Evolutionary conservation across 192 early-diverging fungal species (phyloP).

Genomic region (Glomus cerebriforme): DNA sequence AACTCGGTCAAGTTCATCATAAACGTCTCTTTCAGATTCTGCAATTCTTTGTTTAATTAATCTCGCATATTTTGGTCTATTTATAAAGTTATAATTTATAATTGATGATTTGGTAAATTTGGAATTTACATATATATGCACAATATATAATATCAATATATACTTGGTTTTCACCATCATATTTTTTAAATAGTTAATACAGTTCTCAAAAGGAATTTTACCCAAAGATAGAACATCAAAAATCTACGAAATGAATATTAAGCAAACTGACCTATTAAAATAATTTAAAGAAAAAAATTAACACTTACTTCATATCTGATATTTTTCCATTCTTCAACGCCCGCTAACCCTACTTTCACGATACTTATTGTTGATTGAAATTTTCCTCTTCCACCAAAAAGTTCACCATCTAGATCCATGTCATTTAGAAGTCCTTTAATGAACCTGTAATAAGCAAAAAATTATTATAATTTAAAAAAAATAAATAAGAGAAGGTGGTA

Average conservation of each 20-base stretch:
- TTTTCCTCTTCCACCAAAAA: conserved; percentile 63
- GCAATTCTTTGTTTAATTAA: conserved; percentile 55
- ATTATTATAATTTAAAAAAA: too few species aligned
- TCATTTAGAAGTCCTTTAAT: conserved; percentile 63
- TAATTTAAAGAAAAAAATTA: neutral
- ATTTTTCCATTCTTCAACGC: conserved; percentile 50
- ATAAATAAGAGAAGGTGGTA: too few species aligned
- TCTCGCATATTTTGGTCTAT: conserved; percentile 39
- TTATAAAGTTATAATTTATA: neutral
- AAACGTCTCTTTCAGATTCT: conserved; percentile 44
- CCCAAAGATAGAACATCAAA: conserved; percentile 59
- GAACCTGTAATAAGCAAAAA: conserved; percentile 55
- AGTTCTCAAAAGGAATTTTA: neutral
- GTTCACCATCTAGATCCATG: conserved; percentile 69
- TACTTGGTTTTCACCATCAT: neutral
- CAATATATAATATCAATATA: neutral
- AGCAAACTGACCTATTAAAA: neutral
- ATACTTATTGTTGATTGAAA: conserved; percentile 67
- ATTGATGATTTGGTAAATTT: neutral
- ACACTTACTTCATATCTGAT: conserved; percentile 54
- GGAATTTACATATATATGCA: too few species aligned
- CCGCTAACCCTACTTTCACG: conserved; percentile 57
- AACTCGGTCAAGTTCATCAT: conserved; percentile 52
- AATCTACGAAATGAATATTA: conserved; percentile 18
- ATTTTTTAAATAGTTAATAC: neutral